phyloP scores from a whole-genome alignment of 2,329 filamentous ascomycete genomes.

The Microcyclospora pomicola region DNA sequence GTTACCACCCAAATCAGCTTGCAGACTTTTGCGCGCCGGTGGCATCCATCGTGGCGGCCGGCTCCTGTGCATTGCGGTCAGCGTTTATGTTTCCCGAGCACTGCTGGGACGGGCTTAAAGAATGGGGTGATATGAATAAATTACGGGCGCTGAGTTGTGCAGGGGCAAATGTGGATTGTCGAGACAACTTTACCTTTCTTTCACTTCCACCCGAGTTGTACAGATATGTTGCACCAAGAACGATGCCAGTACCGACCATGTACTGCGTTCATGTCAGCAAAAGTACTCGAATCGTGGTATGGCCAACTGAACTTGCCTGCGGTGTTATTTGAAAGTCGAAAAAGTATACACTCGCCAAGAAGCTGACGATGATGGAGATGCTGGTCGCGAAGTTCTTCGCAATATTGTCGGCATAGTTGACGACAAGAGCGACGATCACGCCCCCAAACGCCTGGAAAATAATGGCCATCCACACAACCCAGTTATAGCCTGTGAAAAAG shows the following conservation, averaged over 20 bases:
- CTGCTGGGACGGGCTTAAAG: too few relatives aligned
- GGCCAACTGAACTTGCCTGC: background rate
- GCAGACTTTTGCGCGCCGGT: too few relatives aligned
- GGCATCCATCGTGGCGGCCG: too few relatives aligned
- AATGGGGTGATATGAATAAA: too few relatives aligned
- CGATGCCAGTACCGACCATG: conserved; percentile 61
- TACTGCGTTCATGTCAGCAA: conserved; percentile 43
- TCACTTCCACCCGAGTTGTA: conserved; percentile 41
- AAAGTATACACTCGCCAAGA: conserved; percentile 70
- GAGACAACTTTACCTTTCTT: too few relatives aligned
- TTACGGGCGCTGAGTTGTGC: too few relatives aligned
- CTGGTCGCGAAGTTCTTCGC: conserved; percentile 89
- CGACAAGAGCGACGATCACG: conserved; percentile 66
- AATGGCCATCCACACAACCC: conserved; percentile 77
- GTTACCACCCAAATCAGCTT: too few relatives aligned
- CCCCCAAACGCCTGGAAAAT: conserved; percentile 71
- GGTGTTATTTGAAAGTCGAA: conserved; percentile 64
- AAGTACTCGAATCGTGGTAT: background rate
- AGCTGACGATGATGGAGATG: conserved; percentile 79
- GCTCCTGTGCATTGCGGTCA: too few relatives aligned
- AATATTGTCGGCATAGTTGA: conserved; percentile 77
- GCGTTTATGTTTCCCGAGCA: too few relatives aligned
- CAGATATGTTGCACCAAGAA: conserved; percentile 70
- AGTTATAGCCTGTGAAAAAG: conserved; percentile 92
- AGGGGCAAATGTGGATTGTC: too few relatives aligned